Conservation (phyloP, 2,329 filamentous ascomycete species). For the Trichoderma harzianum region DNA sequence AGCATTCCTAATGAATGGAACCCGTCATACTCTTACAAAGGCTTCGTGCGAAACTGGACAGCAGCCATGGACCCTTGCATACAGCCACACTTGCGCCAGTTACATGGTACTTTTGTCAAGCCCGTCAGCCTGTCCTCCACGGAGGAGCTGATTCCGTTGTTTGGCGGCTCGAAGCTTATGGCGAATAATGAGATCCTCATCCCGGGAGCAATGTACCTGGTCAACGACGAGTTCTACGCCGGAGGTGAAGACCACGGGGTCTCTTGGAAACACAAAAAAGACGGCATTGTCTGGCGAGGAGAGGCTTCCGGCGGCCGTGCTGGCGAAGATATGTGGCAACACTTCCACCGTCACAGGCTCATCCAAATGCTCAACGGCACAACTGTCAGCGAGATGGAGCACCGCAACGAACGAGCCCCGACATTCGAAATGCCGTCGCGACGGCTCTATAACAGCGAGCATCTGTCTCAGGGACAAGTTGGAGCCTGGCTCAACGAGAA, state of each 20-base stretch:
- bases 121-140: constrained; percentile 50
- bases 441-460: constrained; percentile 42
- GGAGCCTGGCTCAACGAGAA: constrained; percentile 41
- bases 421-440: constrained; percentile 49
- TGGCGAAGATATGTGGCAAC: constrained; percentile 57
- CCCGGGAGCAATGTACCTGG: constrained; percentile 63
- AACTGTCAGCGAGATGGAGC: constrained; percentile 48
- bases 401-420: constrained; percentile 35
- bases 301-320: constrained; percentile 59
- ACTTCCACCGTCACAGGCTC: constrained; percentile 69
- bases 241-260: constrained; percentile 54
- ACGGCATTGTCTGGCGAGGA: constrained; percentile 60
- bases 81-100: constrained; percentile 48
- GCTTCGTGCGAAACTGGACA: constrained; percentile 57
- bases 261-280: constrained; percentile 55
- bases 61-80: constrained; percentile 56
- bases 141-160: constrained; percentile 56
- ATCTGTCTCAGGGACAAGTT: constrained; percentile 32
- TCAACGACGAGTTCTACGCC: constrained; percentile 54
- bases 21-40: constrained; percentile 39
- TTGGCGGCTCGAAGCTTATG: constrained; percentile 60
- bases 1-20: constrained; percentile 35
- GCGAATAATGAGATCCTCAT: constrained; percentile 64
- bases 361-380: constrained; percentile 67
- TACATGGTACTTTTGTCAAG: constrained; percentile 57